These are phyloP conservation scores for Fusarium xyrophilum DNA, from an alignment of 2,329 filamentous ascomycete species.

Conservation along the genomic window DNA sequence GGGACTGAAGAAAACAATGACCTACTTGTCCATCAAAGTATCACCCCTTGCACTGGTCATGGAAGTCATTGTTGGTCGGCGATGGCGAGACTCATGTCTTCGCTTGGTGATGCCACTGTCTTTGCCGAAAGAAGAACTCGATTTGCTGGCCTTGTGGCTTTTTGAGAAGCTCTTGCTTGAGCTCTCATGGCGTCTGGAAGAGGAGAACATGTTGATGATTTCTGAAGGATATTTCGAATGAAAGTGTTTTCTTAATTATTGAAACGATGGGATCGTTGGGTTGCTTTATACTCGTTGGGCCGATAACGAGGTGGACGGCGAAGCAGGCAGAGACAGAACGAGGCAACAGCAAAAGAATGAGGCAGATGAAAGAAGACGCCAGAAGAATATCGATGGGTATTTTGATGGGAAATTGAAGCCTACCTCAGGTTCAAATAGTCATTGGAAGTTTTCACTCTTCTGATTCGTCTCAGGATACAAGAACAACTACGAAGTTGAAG, in stretches of 20 bases:
- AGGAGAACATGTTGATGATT: slow-evolving; percentile 54
- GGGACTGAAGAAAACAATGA: background rate
- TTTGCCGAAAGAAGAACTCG: slow-evolving; percentile 63
- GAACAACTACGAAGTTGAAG: slow-evolving; percentile 1
- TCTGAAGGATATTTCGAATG: background rate
- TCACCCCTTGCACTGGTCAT: slow-evolving; percentile 49
- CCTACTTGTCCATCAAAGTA: slow-evolving; percentile 55
- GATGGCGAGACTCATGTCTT: slow-evolving; percentile 58
- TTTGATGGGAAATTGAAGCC: slow-evolving; percentile 29
- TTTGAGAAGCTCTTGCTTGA: slow-evolving; percentile 62
- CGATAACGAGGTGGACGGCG: slow-evolving; percentile 3
- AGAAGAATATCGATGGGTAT: slow-evolving; percentile 17
- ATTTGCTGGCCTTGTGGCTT: slow-evolving; percentile 57
- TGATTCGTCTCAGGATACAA: slow-evolving; percentile 19
- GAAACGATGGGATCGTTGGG: slow-evolving; percentile 11
- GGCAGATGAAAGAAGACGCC: slow-evolving; percentile 22
- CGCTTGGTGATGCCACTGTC: slow-evolving; percentile 61
- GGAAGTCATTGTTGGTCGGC: slow-evolving; percentile 57
- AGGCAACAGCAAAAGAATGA: slow-evolving; percentile 25
- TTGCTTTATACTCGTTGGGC: slow-evolving; percentile 22
- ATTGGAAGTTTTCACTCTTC: slow-evolving; percentile 30
- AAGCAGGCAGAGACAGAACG: slow-evolving; percentile 15
- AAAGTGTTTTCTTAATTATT: slow-evolving; percentile 8
- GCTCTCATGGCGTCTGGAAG: slow-evolving; percentile 53
- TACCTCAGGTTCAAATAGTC: slow-evolving; percentile 45